Conservation (phyloP, 108 stramenopile species). For the Cyclotella kingstonii region DNA sequence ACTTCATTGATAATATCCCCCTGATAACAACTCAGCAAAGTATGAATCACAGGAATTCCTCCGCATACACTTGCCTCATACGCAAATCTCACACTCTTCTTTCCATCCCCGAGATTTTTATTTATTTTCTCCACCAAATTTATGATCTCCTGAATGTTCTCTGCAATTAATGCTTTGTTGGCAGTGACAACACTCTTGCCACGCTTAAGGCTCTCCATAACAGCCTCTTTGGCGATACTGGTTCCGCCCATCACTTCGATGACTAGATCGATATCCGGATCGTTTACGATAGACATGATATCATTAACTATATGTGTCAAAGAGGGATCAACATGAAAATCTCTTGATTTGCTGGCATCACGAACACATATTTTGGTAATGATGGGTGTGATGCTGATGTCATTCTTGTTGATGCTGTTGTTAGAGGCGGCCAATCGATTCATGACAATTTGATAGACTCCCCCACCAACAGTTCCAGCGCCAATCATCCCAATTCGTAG, state of each 20-base stretch:
- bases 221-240: slow-evolving; percentile 57
- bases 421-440: slow-evolving; percentile 32
- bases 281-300: slow-evolving; percentile 59
- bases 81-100: slow-evolving; percentile 43
- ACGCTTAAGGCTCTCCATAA: slow-evolving; percentile 46
- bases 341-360: slow-evolving; percentile 62
- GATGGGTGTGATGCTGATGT: slow-evolving; percentile 14
- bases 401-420: too few species aligned
- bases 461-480: slow-evolving; percentile 71
- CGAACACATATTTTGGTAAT: slow-evolving; percentile 90
- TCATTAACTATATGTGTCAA: slow-evolving; percentile 57
- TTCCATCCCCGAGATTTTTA: neutral
- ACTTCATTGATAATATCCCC: slow-evolving; percentile 73
- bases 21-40: slow-evolving; percentile 58
- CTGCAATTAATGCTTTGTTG: slow-evolving; percentile 79
- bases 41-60: slow-evolving; percentile 82
- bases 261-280: slow-evolving; percentile 66
- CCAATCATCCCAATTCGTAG: slow-evolving; percentile 68
- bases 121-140: slow-evolving; percentile 20
- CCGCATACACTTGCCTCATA: slow-evolving; percentile 87
- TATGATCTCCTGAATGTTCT: slow-evolving; percentile 61
- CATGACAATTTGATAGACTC: slow-evolving; percentile 79
- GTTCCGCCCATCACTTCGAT: slow-evolving; percentile 80
- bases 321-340: slow-evolving; percentile 63
- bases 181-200: slow-evolving; percentile 81